Base-by-base conservation (phyloP, 768 basidiomycete genomes). In the Lactarius sp. region DNA sequence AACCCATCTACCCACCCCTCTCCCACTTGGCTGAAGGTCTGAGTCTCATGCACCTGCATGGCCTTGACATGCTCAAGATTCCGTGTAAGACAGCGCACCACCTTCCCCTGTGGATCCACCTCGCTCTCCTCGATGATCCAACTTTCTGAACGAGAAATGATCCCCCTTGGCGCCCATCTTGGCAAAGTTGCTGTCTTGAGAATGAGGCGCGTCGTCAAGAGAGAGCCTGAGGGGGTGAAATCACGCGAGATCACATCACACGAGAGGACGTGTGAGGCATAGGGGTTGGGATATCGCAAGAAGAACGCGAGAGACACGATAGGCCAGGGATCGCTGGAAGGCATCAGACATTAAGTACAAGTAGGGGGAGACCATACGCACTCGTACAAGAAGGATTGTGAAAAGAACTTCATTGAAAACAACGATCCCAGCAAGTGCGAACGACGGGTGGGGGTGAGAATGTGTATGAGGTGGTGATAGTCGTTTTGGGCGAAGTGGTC, bases 71-170 rank as follows among this genome's bases (percentile, higher is more conserved):
- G 91, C 73, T 96, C 94, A 60, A 98, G 79, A 74, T 98, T 98
- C 74, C 84, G 87, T 18, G 95, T 96, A 64, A 80, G 79, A 69
- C 90, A 93, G 64, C 81, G 79, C 69, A 97, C 83, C 20, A 84
- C 81, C 75, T 86, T 85, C 37, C 87, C 90, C 59, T 85, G 78
- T 4, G 91, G 87, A 75, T 97, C 92, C 7, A 98, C 92, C 71
- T 96, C 91, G 69, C 89, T 96, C 78, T 95, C 90, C 74, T 98
- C 95, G 63, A 98, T 76, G 52, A 97, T 86, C 95, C 94, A 98
- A 2, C 89, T 88, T 75, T 97, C 95, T 39, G 92, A 86, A 69
- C 92, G 83, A 2, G 85, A 83, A 37, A 94, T 77, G 64, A 98
- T 87, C 61, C 89, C 88, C 71, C 84, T 80, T 2, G 90, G 91